Evolutionary conservation across 495 filamentous ascomycete genomes (phyloP).

Genomic region (Penicillium paxilli): DNA sequence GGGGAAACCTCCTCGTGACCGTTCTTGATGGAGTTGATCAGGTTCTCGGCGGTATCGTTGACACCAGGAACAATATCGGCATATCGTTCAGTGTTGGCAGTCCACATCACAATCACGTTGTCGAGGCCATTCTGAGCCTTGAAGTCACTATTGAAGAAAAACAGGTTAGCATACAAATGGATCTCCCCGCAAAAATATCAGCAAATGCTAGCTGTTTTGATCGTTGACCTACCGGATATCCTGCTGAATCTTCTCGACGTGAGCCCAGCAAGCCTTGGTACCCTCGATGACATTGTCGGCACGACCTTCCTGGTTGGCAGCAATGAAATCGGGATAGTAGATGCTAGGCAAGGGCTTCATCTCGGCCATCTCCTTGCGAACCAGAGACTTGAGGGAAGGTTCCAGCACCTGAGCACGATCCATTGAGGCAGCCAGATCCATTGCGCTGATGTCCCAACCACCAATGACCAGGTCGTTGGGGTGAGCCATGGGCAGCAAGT

Average conservation of each 20-base stretch:
- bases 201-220: not conserved
- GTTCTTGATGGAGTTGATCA: conserved; percentile 79
- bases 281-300: conserved; percentile 90
- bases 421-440: conserved; percentile 91
- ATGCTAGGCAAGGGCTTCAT: conserved; percentile 91
- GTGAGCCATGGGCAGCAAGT: conserved; percentile 95
- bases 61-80: conserved; percentile 84
- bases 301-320: conserved; percentile 96
- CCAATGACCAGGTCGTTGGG: conserved; percentile 95
- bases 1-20: conserved; percentile 89
- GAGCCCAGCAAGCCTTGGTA: conserved; percentile 76
- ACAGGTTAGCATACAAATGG: not conserved
- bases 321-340: conserved; percentile 99
- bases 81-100: conserved; percentile 97
- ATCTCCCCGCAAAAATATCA: too few relatives aligned
- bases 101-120: conserved; percentile 98
- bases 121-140: conserved; percentile 83
- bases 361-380: conserved; percentile 88
- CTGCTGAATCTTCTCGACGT: conserved; percentile 91
- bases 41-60: conserved; percentile 95
- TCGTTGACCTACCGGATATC: conserved; percentile 75
- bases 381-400: conserved; percentile 81
- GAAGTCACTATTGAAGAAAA: conserved; percentile 69
- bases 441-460: conserved; percentile 93
- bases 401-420: conserved; percentile 93